Evolutionary conservation across 768 basidiomycete genomes (phyloP).

Genomic region (Termitomyces sp.): DNA sequence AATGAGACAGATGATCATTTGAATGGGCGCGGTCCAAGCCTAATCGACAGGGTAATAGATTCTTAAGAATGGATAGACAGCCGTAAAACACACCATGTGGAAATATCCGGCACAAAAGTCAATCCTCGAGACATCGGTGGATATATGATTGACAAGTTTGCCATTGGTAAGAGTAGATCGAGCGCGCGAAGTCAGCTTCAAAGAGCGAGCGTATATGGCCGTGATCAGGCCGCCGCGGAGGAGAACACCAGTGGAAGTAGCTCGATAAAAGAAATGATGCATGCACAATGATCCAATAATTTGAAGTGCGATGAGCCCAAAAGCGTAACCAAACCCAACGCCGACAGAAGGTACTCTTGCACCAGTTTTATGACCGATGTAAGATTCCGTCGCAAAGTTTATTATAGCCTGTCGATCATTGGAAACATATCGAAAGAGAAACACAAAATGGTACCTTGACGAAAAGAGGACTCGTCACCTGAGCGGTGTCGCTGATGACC

Average conservation of each 20-base stretch:
- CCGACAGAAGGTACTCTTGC: constrained; percentile 38
- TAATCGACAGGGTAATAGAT: constrained; percentile 13
- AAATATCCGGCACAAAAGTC: constrained; percentile 84
- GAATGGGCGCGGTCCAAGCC: constrained; percentile 74
- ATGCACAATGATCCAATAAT: constrained; percentile 61
- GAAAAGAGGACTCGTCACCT: constrained; percentile 71
- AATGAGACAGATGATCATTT: constrained; percentile 72
- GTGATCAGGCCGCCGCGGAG: constrained; percentile 84
- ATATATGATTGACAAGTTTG: constrained; percentile 90
- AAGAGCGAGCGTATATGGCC: constrained; percentile 76
- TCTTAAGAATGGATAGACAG: constrained; percentile 1
- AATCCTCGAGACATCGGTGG: constrained; percentile 86
- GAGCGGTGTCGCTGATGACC: constrained; percentile 66
- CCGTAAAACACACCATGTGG: constrained; percentile 48
- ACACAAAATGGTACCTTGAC: constrained; percentile 56
- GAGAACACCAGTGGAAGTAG: constrained; percentile 72
- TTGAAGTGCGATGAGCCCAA: constrained; percentile 69
- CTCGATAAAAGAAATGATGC: constrained; percentile 84
- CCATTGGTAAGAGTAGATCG: constrained; percentile 83
- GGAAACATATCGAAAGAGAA: not conserved
- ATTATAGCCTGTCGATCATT: constrained; percentile 55
- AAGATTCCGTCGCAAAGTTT: constrained; percentile 64
- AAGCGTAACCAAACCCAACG: constrained; percentile 69
- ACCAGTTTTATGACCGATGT: constrained; percentile 40
- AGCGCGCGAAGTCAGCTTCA: constrained; percentile 74